A percentile compares a stretch with the other conserved stretches of the same genome.
These are phyloP conservation scores for Parafenestella ontariensis DNA, from an alignment of 2,329 filamentous ascomycete species.

Conservation along the genomic window DNA sequence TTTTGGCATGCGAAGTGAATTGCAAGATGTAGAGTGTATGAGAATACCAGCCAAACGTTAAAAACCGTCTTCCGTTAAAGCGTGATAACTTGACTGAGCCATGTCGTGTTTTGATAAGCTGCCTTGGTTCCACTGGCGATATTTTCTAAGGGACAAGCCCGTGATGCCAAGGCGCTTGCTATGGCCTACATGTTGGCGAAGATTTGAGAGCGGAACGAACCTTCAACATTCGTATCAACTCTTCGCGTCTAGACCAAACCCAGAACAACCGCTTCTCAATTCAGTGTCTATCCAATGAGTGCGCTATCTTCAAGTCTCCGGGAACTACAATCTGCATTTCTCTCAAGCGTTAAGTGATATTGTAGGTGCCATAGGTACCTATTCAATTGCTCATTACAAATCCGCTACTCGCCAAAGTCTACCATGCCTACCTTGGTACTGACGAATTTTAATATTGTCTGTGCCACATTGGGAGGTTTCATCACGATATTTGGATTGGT, in stretches of 20 bases:
- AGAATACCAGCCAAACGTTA: slow-evolving; percentile 29
- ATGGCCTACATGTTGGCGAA: neutral
- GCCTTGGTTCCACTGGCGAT: neutral
- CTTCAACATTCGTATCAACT: neutral
- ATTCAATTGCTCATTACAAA: neutral
- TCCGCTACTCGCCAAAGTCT: neutral
- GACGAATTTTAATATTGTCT: slow-evolving; percentile 84
- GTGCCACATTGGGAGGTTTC: slow-evolving; percentile 83
- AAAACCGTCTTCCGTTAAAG: neutral
- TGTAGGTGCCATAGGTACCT: too few species aligned
- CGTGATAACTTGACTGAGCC: neutral
- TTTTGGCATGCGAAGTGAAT: slow-evolving; percentile 20
- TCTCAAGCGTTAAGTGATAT: neutral
- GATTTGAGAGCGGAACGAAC: neutral
- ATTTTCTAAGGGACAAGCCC: neutral
- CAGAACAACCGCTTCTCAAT: neutral
- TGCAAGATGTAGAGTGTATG: slow-evolving; percentile 29
- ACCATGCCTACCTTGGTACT: slow-evolving; percentile 68
- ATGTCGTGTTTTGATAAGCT: neutral
- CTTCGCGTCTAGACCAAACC: neutral
- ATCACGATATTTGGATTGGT: slow-evolving; percentile 90
- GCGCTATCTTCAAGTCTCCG: neutral
- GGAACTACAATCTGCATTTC: neutral
- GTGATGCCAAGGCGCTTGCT: neutral
- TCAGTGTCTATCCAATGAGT: neutral